Conservation (phyloP, 805 yeast genomes). For the Saccharomycopsis oosterbeekiorum region DNA sequence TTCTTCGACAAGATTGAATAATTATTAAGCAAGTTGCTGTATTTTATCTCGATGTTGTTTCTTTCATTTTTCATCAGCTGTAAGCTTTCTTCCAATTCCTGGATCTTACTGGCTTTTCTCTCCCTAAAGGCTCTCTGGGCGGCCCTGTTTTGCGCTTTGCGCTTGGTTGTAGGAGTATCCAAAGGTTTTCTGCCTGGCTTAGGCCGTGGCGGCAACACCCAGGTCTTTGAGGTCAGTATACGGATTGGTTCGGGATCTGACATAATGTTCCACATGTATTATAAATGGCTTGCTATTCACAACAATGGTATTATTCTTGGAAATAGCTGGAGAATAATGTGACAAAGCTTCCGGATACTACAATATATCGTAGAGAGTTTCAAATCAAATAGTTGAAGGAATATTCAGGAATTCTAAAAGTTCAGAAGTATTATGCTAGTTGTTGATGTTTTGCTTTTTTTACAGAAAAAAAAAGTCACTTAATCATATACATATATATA, state of each 20-base stretch:
- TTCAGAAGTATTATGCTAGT: too few relatives aligned
- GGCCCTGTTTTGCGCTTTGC: constrained; percentile 90
- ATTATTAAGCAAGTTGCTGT: constrained; percentile 17
- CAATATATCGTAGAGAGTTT: too few relatives aligned
- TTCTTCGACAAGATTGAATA: constrained; percentile 12
- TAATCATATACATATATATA: neutral
- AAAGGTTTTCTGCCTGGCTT: constrained; percentile 55
- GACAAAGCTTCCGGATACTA: too few relatives aligned
- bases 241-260: neutral
- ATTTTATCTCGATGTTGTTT: constrained; percentile 39
- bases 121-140: constrained; percentile 90
- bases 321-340: too few relatives aligned
- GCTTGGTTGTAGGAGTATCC: constrained; percentile 77
- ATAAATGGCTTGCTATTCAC: neutral
- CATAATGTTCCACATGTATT: neutral
- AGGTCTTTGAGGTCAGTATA: constrained; percentile 59
- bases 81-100: constrained; percentile 63
- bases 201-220: constrained; percentile 83
- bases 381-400: too few relatives aligned
- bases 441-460: too few relatives aligned
- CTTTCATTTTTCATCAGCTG: constrained; percentile 58
- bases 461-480: too few relatives aligned
- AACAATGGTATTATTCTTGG: neutral
- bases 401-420: too few relatives aligned
- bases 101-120: constrained; percentile 72